Evolutionary conservation across 2,329 filamentous ascomycete genomes (phyloP), one percentile per base, ranked within the genome.

Genomic region (Furcasterigmium sp.): DNA sequence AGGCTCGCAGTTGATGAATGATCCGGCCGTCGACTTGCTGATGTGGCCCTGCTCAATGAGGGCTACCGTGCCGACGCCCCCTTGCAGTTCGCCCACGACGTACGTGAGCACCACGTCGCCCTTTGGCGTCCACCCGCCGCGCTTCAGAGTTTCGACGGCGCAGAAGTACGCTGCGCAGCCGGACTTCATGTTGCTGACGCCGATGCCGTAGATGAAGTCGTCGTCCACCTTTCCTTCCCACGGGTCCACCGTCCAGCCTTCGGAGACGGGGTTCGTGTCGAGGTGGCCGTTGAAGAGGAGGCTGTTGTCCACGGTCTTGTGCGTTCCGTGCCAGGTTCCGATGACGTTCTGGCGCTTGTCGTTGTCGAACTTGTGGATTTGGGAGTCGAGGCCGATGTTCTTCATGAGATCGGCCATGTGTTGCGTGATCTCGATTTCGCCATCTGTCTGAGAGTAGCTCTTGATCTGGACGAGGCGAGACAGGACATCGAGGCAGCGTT

Each of bases 151-250:
- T 29, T 55, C 45, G n/a, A 56, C 55, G 6, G 53, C 53, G 40
- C 53, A 54, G 41, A 46, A 57, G 46, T 56, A 57, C 23, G 55
- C 56, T 2, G 56, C 56, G 41, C 54, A 58, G 19, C 56, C 56
- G 3, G 54, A 52, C 36, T 58, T 58, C 55, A 58, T 58, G 46
- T 57, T 56, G 38, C 51, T 55, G 43, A 58, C 55, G 20, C 55
- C 55, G 35, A 56, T 56, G 29, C 55, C 55, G 44, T 57, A 57
- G 21, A 59, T 52, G 42, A 57, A 57, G 7, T 54, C 44, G 1
- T 53, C 44, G 39, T 59, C 55, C n/a, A 54, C 41, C 19, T 55
- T 57, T 15, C 55, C 56, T 20, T 55, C 56, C 53, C 55, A 57
- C 7, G 55, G 56, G 37, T 57, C 54, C 30, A 58, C 43, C 6